Evolutionary conservation across 169 alveolate species (phyloP), one percentile per base, ranked within the genome.

Genomic region (Plasmodium coatneyi): DNA sequence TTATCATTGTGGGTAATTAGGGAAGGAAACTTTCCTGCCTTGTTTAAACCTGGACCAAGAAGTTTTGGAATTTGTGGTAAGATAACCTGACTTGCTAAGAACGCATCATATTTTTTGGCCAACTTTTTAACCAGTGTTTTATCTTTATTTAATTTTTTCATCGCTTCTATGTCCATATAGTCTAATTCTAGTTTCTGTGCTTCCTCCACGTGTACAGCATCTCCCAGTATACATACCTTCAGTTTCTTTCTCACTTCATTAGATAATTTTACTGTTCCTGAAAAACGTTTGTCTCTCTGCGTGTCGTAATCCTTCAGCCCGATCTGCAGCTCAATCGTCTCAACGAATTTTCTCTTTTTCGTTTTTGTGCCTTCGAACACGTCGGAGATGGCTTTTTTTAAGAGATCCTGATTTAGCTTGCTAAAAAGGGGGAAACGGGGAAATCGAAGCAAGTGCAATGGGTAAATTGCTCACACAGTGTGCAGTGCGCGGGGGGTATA

Each of bases 1-100:
- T 98, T 98, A 95, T 99, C 99, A 93, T 93, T 97, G 93, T 98
- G 99, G 56, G 99, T 98, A 93, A 99, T 98, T 94, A 98, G 99
- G 80, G 99, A 97, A 43, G 99, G 99, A 99, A 99, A 99, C 96
- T 98, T 99, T 74, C 99, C 99, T 84, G 99, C 99, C 97, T 99
- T 99, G 97, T 98, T 98, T 71, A 99, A 97, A 82, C 99, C 99
- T 92, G 99, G 99, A 76, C 99, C 99, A 39, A 99, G 97, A 92
- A 99, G 98, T 95, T 99, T 98, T 19, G 99, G 99, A 93, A 99
- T 98, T 96, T 99, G 99, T 83, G 99, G 99, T 78, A 99, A 98
- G 82, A 99, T 96, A 60, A 99, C 98, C 96, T 99, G 99, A 79
- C 99, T 98, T 82, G 99, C 99, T 94, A 99, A 95, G 96, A 99